Conservation (phyloP, 352 stramenopile genomes). For the Globisporangium perplexum region DNA sequence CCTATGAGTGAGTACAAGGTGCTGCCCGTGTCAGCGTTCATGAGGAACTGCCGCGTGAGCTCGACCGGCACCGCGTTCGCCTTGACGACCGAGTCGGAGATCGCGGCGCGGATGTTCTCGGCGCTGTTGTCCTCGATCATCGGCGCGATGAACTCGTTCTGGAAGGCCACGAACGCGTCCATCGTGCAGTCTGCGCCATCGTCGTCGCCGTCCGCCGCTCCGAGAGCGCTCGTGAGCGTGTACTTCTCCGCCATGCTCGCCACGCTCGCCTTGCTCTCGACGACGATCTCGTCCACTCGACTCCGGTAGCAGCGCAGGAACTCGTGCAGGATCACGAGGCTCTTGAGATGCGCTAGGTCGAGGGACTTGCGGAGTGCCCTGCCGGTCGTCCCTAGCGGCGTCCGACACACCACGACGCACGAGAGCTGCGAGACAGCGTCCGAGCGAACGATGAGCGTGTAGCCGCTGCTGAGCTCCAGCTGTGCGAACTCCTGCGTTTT, state of each 20-base stretch:
- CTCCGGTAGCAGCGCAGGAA: constrained; percentile 25
- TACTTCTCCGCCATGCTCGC: constrained; percentile 42
- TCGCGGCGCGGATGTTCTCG: constrained; percentile 7
- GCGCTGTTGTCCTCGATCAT: constrained; percentile 26
- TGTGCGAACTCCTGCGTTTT: constrained; percentile 25
- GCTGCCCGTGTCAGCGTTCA: constrained; percentile 29
- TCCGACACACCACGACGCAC: constrained; percentile 32
- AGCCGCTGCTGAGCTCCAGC: constrained; percentile 31
- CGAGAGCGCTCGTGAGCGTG: constrained; percentile 39
- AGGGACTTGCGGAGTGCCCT: constrained; percentile 8
- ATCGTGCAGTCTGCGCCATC: constrained; percentile 13
- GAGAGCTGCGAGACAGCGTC: constrained; percentile 30
- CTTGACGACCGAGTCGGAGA: constrained; percentile 10
- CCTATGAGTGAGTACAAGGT: constrained; percentile 17
- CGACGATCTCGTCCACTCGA: constrained; percentile 22
- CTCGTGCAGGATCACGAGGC: constrained; percentile 36
- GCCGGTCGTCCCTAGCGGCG: neutral
- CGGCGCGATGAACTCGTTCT: constrained; percentile 23
- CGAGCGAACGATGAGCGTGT: constrained; percentile 30
- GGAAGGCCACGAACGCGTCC: constrained; percentile 37
- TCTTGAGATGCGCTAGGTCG: constrained; percentile 33
- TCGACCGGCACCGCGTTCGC: constrained; percentile 3
- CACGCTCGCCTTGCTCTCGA: constrained; percentile 20
- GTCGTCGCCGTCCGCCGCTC: neutral
- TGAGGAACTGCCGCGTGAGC: constrained; percentile 24